Evolutionary conservation across 2,329 filamentous ascomycete species (phyloP), one percentile per base, ranked within the genome.

Genomic region (Epichloe uncinata): DNA sequence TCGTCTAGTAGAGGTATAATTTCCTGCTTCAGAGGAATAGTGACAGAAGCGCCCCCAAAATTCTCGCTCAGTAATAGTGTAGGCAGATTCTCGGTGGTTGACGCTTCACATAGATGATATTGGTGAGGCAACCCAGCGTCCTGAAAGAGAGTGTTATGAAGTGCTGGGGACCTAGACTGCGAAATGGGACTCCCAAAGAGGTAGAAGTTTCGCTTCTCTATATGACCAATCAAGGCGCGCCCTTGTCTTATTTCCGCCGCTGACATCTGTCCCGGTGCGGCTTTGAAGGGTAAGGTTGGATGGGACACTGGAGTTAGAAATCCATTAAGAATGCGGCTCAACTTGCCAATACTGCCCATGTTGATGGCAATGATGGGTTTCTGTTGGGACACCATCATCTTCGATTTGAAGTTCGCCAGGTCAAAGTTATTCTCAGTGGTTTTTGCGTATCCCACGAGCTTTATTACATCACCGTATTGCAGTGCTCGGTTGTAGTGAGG

Each of bases 251-350:
- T 96, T 59, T 98, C 90, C 2, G 81, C 78, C 0, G 91, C 89
- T 4, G 89, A 95, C 47, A 98, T 76, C 62, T 98, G 93, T 1
- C 93, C 93, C 4, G 93, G 91, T 0, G 93, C 93, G 38, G 93
- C 91, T 63, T 93, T 93, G 69, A 90, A 88, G 0, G 91, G 89
- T n/a, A 97, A 74, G 12, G 77, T 78, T 2, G 88, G 86, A 64
- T 97, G 93, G 3, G 88, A 89, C 13, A 98, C 93, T 0, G 93
- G 93, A 0, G 93, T 97, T 72, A 98, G 81, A 72, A 97, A 97
- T 33, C 78, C 75, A 66, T 98, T 98, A 52, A 94, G 72, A 42
- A 98, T 84, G 35, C 93, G 83, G 61, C 88, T 95, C 41, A 96
- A 76, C 69, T 95, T 93, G 45, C 93, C 93, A 26, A 79, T 73